A percentile compares a stretch with the other conserved stretches of the same genome.
These are phyloP conservation scores for Ophiostoma fasciatum DNA, from an alignment of 2,329 filamentous ascomycete genomes.

Conservation along the genomic window DNA sequence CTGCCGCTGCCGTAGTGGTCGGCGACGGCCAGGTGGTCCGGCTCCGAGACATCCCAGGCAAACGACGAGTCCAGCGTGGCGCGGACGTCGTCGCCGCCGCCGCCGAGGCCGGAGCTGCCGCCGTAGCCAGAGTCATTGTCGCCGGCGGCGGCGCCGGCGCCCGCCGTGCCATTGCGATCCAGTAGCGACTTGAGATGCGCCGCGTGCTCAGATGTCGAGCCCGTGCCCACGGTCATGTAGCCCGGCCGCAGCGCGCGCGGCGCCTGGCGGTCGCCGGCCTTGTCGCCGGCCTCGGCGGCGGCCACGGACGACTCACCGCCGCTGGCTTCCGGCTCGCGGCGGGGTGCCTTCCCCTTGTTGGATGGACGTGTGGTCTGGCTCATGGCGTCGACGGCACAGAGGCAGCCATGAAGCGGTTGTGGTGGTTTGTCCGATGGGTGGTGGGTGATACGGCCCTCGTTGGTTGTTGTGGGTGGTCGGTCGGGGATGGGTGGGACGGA, in stretches of 20 bases:
- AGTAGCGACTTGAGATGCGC: slow-evolving; percentile 66
- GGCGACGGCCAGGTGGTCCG: slow-evolving; percentile 23
- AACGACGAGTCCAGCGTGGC: slow-evolving; percentile 18
- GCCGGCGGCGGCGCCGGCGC: too few species aligned
- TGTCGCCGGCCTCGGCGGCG: slow-evolving; percentile 9
- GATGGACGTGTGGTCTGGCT: slow-evolving; percentile 45
- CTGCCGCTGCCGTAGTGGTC: slow-evolving; percentile 31
- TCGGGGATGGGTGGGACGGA: too few species aligned
- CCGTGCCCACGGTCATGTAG: slow-evolving; percentile 81
- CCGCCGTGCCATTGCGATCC: too few species aligned
- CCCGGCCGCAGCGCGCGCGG: slow-evolving; percentile 14
- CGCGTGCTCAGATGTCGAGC: slow-evolving; percentile 68
- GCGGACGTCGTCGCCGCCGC: slow-evolving; percentile 31
- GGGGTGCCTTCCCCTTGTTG: slow-evolving; percentile 36
- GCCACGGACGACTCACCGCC: slow-evolving; percentile 7
- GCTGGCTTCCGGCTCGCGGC: slow-evolving; percentile 3
- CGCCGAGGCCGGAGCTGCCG: slow-evolving; percentile 56
- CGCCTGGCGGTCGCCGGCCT: slow-evolving; percentile 13
- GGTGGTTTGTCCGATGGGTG: too few species aligned
- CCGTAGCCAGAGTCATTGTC: slow-evolving; percentile 85
- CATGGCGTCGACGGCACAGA: slow-evolving; percentile 29
- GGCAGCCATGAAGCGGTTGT: too few species aligned
- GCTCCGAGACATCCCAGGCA: slow-evolving; percentile 25
- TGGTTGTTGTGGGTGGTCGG: too few species aligned
- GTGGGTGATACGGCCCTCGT: too few species aligned